Conservation (phyloP, 805 yeast genomes). For the Maudiozyma barnettii region DNA sequence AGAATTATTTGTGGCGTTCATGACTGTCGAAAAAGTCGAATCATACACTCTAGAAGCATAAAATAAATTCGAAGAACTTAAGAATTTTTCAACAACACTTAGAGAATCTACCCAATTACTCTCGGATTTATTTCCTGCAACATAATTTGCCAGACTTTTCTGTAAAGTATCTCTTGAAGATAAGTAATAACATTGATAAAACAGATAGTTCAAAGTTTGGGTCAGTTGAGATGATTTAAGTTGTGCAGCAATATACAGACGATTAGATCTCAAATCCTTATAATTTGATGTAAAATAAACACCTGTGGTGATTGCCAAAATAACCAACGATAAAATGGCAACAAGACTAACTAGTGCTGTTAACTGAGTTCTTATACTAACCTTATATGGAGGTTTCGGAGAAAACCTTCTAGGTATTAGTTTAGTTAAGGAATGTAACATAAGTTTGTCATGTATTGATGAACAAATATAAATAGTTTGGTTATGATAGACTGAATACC, state of each 20-base stretch:
- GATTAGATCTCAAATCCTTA: slow-evolving; percentile 53
- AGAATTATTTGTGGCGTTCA: slow-evolving; percentile 34
- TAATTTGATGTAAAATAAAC: slow-evolving; percentile 61
- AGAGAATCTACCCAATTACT: slow-evolving; percentile 39
- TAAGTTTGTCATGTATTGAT: neutral
- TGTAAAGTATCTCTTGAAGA: slow-evolving; percentile 53
- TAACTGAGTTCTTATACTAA: slow-evolving; percentile 70
- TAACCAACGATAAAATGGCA: slow-evolving; percentile 58
- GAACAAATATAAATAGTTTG: neutral
- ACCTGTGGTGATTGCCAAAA: slow-evolving; percentile 68
- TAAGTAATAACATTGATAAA: slow-evolving; percentile 61
- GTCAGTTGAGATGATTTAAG: slow-evolving; percentile 70
- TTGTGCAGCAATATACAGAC: slow-evolving; percentile 69
- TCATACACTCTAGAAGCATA: slow-evolving; percentile 63
- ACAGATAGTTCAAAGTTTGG: slow-evolving; percentile 53
- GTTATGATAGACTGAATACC: neutral
- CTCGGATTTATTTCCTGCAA: slow-evolving; percentile 62
- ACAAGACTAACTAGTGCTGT: slow-evolving; percentile 61
- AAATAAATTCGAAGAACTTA: slow-evolving; percentile 54
- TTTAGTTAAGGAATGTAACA: neutral
- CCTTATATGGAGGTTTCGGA: slow-evolving; percentile 32
- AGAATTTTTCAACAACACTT: slow-evolving; percentile 46
- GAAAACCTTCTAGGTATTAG: neutral
- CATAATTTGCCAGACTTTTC: slow-evolving; percentile 47
- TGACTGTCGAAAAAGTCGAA: slow-evolving; percentile 40